Conservation (phyloP, 352 stramenopile genomes). For the Pythium dissotocum region DNA sequence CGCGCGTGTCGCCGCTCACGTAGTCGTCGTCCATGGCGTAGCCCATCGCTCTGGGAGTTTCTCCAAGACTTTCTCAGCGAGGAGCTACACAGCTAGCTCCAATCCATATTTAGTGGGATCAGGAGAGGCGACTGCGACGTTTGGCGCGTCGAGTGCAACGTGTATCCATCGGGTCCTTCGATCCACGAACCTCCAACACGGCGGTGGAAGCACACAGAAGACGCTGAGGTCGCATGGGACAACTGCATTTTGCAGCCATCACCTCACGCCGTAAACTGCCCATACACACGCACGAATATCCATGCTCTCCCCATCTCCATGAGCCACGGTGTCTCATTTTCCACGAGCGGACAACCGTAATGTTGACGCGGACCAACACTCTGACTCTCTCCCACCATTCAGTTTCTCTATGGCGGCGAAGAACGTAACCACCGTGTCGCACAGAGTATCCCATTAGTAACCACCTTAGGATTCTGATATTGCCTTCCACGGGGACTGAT, state of each 20-base stretch:
- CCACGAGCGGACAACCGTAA: neutral
- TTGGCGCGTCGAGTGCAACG: neutral
- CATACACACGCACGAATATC: no score
- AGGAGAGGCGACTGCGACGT: neutral
- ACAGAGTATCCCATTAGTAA: neutral
- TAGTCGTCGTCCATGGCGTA: conserved; percentile 13
- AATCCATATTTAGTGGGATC: neutral
- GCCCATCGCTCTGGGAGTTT: neutral
- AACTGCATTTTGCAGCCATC: neutral
- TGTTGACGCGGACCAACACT: conserved; percentile 3
- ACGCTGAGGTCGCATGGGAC: neutral
- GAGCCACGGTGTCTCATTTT: neutral
- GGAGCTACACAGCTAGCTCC: no score
- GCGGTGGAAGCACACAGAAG: neutral
- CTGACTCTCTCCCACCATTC: neutral
- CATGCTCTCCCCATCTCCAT: conserved; percentile 1
- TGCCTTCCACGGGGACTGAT: neutral
- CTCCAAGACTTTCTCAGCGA: neutral
- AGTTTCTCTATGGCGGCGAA: neutral
- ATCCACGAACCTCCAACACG: neutral
- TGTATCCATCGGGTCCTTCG: neutral
- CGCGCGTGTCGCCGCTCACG: conserved; percentile 42
- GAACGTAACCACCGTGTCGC: neutral
- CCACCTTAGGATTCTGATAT: neutral
- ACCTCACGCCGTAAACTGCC: neutral